These are phyloP conservation scores for Manihot esculenta DNA, from an alignment of 441 rosid species.

Conservation along the genomic window DNA sequence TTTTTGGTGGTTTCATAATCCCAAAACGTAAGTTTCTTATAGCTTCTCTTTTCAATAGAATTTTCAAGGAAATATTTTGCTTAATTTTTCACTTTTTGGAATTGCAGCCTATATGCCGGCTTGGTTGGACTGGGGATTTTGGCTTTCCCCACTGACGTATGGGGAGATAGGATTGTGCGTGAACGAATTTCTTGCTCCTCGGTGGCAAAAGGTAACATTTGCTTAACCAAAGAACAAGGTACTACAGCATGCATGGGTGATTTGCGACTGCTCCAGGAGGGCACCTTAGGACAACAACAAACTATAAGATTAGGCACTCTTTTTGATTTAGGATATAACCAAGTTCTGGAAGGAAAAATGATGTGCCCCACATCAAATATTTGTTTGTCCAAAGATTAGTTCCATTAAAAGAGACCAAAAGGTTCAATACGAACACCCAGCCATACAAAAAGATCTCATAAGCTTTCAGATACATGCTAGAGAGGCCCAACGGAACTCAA, in stretches of 20 bases:
- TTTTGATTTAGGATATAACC: not conserved
- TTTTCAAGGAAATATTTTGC: not conserved
- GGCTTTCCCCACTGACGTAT: conserved; percentile 65
- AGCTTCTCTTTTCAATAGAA: not conserved
- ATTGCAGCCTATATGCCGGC: conserved; percentile 53
- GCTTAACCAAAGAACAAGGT: not conserved
- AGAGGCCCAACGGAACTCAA: no score
- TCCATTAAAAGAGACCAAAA: no score
- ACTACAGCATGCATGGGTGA: not conserved
- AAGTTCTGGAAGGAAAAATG: not conserved
- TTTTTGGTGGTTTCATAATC: conserved; percentile 47
- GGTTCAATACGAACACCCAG: no score
- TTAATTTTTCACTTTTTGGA: not conserved
- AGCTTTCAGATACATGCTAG: no score
- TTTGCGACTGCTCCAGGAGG: not conserved
- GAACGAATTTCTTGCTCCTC: conserved; percentile 67
- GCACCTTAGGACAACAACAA: no score
- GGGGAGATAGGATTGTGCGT: conserved; percentile 65
- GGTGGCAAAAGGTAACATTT: conserved; percentile 52
- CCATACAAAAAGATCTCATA: no score
- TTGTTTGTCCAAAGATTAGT: no score
- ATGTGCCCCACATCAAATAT: no score
- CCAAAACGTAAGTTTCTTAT: conserved; percentile 35
- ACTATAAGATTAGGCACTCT: not conserved
- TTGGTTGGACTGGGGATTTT: conserved; percentile 76